Conservation (phyloP, 176 grass and related monocot species). For the Eremochloa ophiuroides region DNA sequence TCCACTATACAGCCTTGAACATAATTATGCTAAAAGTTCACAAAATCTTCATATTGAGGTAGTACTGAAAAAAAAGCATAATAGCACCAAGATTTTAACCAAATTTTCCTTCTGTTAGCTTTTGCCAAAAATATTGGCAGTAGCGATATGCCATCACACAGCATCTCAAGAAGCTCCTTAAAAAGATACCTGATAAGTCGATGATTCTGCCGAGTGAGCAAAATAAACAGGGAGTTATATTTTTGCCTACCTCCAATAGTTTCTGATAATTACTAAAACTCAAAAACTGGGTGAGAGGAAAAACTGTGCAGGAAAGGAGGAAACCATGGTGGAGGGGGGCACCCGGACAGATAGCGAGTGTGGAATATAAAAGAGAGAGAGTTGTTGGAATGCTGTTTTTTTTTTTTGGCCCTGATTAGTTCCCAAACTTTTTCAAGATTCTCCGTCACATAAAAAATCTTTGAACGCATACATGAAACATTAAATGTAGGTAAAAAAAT, state of each 20-base stretch:
- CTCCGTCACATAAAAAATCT: too few species aligned
- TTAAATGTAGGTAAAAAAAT: too few species aligned
- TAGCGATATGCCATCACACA: not conserved
- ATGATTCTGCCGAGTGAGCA: not conserved
- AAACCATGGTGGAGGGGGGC: not conserved
- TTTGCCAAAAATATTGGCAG: not conserved
- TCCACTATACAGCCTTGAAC: not conserved
- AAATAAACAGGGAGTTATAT: not conserved
- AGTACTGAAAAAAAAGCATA: not conserved
- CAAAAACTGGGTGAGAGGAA: not conserved
- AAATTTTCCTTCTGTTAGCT: not conserved
- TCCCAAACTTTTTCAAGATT: too few species aligned
- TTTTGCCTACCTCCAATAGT: not conserved
- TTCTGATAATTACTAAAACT: not conserved
- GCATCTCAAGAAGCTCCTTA: not conserved
- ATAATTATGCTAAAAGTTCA: constrained; percentile 6
- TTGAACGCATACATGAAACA: too few species aligned
- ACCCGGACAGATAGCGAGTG: not conserved
- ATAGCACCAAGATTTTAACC: constrained; percentile 1
- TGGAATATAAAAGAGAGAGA: not conserved
- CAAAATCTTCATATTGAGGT: not conserved
- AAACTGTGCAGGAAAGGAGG: not conserved
- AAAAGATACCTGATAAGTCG: not conserved
- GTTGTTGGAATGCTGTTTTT: too few species aligned
- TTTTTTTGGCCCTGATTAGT: too few species aligned